These are phyloP conservation scores for Rubroboletus satanas DNA, from an alignment of 768 basidiomycete species.

Conservation along the genomic window DNA sequence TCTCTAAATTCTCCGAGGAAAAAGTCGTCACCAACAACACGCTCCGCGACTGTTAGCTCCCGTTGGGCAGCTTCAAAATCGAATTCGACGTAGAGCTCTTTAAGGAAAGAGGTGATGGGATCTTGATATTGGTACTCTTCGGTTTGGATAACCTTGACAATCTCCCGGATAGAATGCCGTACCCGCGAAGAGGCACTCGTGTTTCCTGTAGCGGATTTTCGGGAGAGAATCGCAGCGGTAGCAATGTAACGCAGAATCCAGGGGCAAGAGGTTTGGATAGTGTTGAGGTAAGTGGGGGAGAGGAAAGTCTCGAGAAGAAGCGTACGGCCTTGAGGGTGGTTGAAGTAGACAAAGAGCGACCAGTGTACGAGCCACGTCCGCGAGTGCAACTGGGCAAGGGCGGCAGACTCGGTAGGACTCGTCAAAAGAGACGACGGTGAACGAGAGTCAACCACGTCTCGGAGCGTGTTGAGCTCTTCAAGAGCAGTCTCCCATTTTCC, in stretches of 20 bases:
- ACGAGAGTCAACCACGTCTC: constrained; percentile 86
- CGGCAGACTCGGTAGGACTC: constrained; percentile 54
- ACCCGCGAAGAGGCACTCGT: constrained; percentile 62
- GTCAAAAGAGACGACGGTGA: constrained; percentile 48
- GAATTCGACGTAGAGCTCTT: constrained; percentile 91
- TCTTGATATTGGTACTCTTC: constrained; percentile 97
- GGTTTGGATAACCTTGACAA: constrained; percentile 90
- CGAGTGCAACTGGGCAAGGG: constrained; percentile 84
- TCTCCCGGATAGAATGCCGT: constrained; percentile 83
- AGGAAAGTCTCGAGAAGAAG: constrained; percentile 96
- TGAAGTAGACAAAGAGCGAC: constrained; percentile 98
- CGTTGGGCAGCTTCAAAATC: constrained; percentile 94
- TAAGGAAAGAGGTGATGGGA: constrained; percentile 89
- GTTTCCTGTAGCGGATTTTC: constrained; percentile 58
- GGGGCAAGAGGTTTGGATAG: constrained; percentile 92
- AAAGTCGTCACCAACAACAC: constrained; percentile 87
- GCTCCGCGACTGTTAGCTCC: constrained; percentile 72
- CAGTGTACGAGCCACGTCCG: constrained; percentile 97
- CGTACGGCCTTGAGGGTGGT: constrained; percentile 87
- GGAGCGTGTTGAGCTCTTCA: constrained; percentile 92
- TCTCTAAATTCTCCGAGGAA: constrained; percentile 89
- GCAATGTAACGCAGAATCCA: constrained; percentile 95
- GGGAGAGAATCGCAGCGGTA: constrained; percentile 87
- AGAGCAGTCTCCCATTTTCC: constrained; percentile 95
- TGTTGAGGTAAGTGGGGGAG: constrained; percentile 94